Base-by-base conservation (phyloP, 2,329 filamentous ascomycete genomes). In the Cordyceps fumosorosea region DNA sequence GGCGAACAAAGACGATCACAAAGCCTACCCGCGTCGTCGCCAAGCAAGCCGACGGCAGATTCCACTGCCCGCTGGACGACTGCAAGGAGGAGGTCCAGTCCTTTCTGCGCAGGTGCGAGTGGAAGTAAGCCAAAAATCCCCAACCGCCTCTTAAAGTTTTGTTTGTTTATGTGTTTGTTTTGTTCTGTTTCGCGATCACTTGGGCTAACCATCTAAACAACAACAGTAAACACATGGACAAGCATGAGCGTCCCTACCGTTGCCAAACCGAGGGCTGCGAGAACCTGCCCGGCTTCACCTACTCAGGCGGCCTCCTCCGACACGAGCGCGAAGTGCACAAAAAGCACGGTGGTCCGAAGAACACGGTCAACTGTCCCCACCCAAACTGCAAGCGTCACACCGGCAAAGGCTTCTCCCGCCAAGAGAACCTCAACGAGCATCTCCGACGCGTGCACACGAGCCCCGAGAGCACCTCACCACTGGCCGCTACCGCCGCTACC, bases 361-460 rank as follows among this genome's bases (percentile, higher is more conserved):
- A 96, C 65, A 88, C 89, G 3, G 83, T 96, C 60, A 90, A 91
- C 78, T 98, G 93, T 70, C 92, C 92, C 0, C 89, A 93, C 69
- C 75, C 80, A 44, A 91, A 91, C 71, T 98, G 93, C 82, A 96
- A 96, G 73, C 89, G 93, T 44, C 90, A 92, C 70, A 87, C 85
- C 0, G 93, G 91, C 65, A 90, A 91, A 69, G 92, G 92, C 24
- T 98, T 98, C 74, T 96, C 93, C 10, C 86, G 93, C 56, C 90
- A 93, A 70, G 93, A 98, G 76, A 98, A 98, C 69, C 81, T 97
- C 4, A 92, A 93, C 71, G 93, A 98, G 76, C 93, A 98, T 75
- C 79, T 97, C 20, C 89, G 93, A 22, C 87, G 93, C 29, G 90
- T 96, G n/a, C 93, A 98, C 72, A 88, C 83, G 48, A 80, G 81